Evolutionary conservation across 2,329 filamentous ascomycete species (phyloP).

Genomic region (Anthostomella pinea): DNA sequence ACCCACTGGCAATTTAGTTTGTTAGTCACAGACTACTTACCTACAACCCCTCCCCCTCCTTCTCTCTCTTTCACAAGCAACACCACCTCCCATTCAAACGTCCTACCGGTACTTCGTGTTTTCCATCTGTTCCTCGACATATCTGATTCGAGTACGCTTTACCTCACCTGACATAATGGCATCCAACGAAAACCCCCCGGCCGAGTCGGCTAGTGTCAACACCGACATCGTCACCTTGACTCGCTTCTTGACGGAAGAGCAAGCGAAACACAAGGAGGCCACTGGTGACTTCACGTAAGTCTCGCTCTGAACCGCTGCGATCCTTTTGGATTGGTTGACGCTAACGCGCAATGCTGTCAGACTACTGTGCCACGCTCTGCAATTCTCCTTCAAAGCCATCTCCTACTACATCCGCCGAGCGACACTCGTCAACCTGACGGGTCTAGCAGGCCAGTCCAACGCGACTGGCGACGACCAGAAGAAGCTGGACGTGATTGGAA

Average conservation of each 20-base stretch:
- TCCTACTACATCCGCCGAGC: constrained; percentile 98
- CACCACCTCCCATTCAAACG: no score
- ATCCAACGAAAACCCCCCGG: constrained; percentile 24
- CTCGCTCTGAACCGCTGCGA: neutral
- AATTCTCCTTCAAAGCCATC: constrained; percentile 99
- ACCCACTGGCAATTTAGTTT: constrained; percentile 7
- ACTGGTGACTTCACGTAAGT: constrained; percentile 97
- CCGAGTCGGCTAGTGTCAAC: constrained; percentile 78
- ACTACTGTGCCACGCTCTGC: constrained; percentile 92
- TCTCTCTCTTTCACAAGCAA: neutral
- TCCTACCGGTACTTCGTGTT: no score
- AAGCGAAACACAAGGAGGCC: constrained; percentile 87
- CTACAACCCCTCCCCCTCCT: constrained; percentile 1
- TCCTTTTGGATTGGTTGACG: constrained; percentile 7
- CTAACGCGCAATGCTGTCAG: constrained; percentile 43
- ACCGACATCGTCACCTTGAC: constrained; percentile 95
- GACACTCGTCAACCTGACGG: constrained; percentile 91
- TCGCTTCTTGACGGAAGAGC: constrained; percentile 93
- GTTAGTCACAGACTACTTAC: neutral
- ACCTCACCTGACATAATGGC: constrained; percentile 21
- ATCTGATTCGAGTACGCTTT: no score
- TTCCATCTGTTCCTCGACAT: no score
- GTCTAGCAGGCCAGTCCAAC: constrained; percentile 91
- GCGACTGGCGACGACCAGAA: constrained; percentile 97
- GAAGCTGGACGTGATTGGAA: constrained; percentile 98